A percentile compares a stretch with the other conserved stretches of the same genome.
These are phyloP conservation scores for Biscogniauxia sp. DNA, from an alignment of 2,329 filamentous ascomycete species.

Conservation along the genomic window DNA sequence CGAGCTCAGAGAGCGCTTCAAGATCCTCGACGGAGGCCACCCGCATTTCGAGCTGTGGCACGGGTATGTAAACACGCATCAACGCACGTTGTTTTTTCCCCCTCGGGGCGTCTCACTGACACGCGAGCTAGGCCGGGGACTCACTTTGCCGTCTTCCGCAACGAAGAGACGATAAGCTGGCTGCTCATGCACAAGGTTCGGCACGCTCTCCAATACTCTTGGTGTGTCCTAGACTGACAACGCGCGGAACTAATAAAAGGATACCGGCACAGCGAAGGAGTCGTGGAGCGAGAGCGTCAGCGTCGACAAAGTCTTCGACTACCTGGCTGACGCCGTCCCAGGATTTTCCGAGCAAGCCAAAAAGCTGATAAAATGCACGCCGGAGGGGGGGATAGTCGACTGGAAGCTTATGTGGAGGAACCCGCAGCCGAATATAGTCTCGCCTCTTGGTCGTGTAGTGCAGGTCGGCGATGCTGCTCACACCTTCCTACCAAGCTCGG, in stretches of 20 bases:
- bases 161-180: neutral
- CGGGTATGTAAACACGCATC: neutral
- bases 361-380: slow-evolving; percentile 16
- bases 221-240: neutral
- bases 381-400: slow-evolving; percentile 36
- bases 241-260: neutral
- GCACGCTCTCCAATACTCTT: too few relatives aligned
- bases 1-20: slow-evolving; percentile 1
- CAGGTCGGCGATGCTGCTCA: slow-evolving; percentile 36
- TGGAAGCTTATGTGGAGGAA: slow-evolving; percentile 34
- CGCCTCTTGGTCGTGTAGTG: slow-evolving; percentile 26
- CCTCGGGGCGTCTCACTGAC: neutral
- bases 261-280: neutral
- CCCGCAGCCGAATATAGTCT: slow-evolving; percentile 30
- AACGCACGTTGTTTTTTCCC: neutral
- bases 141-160: neutral
- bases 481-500: slow-evolving; percentile 33
- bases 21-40: neutral
- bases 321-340: neutral
- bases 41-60: neutral
- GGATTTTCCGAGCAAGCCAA: slow-evolving; percentile 9
- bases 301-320: slow-evolving; percentile 1
- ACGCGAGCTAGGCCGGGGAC: neutral
- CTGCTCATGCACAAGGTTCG: neutral
- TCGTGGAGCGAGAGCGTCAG: slow-evolving; percentile 3